Evolutionary conservation across 495 filamentous ascomycete genomes (phyloP).

Genomic region (Parachaetomium inaequale): DNA sequence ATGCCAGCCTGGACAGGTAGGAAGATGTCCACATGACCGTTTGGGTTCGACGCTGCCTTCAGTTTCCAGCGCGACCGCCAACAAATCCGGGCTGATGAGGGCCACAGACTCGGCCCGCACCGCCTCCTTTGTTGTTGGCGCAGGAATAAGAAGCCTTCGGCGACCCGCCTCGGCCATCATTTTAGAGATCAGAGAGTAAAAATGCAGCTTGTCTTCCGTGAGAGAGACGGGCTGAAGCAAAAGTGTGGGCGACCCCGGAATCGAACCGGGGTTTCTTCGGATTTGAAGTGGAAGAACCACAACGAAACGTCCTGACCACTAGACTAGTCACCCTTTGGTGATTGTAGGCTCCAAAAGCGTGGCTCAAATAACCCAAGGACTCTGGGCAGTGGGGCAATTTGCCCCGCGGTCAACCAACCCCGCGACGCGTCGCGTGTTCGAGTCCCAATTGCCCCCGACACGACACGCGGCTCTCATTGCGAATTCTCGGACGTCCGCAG

Average conservation of each 20-base stretch:
- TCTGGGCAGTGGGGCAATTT: neutral
- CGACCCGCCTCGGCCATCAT: too few relatives aligned
- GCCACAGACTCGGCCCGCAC: too few relatives aligned
- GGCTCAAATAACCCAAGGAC: neutral
- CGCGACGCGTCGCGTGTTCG: neutral
- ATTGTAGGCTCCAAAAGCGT: neutral
- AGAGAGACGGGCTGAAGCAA: neutral
- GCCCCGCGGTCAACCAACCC: too few relatives aligned
- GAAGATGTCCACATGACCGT: too few relatives aligned
- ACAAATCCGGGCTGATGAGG: too few relatives aligned
- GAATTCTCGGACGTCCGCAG: too few relatives aligned
- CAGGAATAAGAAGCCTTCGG: too few relatives aligned
- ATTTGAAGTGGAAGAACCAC: slow-evolving; percentile 2
- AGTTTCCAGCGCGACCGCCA: too few relatives aligned
- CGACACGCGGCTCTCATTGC: neutral
- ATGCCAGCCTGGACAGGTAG: too few relatives aligned
- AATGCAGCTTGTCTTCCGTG: neutral
- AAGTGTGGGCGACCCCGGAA: slow-evolving; percentile 23
- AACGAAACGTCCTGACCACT: slow-evolving; percentile 18
- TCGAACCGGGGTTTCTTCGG: slow-evolving; percentile 29
- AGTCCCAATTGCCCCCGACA: neutral
- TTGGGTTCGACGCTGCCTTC: too few relatives aligned
- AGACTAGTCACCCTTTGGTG: slow-evolving; percentile 16
- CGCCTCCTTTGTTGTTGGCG: too few relatives aligned
- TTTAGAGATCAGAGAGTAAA: too few relatives aligned